A percentile compares a stretch with the other conserved stretches of the same genome.
These are phyloP conservation scores for Cynanchum wilfordii DNA, from an alignment of 257 asterid genomes.

Conservation along the genomic window DNA sequence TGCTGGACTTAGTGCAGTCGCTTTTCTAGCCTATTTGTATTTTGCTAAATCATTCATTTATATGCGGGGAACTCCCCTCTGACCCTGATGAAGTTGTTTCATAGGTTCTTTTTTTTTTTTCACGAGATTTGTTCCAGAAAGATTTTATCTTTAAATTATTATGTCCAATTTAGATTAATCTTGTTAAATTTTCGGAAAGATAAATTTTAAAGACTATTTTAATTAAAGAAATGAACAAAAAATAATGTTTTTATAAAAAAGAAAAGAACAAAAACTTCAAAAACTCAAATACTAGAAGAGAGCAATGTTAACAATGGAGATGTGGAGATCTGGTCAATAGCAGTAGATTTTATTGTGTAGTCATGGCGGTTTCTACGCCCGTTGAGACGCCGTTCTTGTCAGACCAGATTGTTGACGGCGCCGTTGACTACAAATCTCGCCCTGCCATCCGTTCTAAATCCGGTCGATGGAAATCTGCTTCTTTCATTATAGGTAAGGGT, in stretches of 20 bases:
- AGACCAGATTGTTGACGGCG: slow-evolving; percentile 15
- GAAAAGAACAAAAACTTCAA: too few relatives aligned
- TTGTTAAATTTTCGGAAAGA: too few relatives aligned
- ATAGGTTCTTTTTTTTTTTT: too few relatives aligned
- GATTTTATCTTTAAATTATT: too few relatives aligned
- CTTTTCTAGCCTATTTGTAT: slow-evolving; percentile 7
- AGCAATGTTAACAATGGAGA: too few relatives aligned
- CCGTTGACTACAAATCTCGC: slow-evolving; percentile 25
- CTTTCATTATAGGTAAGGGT: slow-evolving; percentile 24
- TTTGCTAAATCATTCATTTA: neutral
- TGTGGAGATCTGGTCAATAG: neutral
- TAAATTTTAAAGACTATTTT: too few relatives aligned
- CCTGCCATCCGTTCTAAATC: slow-evolving; percentile 18
- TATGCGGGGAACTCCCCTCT: neutral
- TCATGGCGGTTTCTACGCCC: slow-evolving; percentile 2
- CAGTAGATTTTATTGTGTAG: neutral
- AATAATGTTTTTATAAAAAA: too few relatives aligned
- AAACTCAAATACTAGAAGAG: too few relatives aligned
- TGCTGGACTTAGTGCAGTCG: slow-evolving; percentile 9
- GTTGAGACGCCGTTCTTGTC: slow-evolving; percentile 8
- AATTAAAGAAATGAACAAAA: too few relatives aligned
- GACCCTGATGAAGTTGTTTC: too few relatives aligned
- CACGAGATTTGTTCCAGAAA: too few relatives aligned
- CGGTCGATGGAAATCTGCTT: slow-evolving; percentile 32
- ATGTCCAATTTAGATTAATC: too few relatives aligned